Conservation (phyloP, 306 rosid genomes). For the Abrus precatorius region DNA sequence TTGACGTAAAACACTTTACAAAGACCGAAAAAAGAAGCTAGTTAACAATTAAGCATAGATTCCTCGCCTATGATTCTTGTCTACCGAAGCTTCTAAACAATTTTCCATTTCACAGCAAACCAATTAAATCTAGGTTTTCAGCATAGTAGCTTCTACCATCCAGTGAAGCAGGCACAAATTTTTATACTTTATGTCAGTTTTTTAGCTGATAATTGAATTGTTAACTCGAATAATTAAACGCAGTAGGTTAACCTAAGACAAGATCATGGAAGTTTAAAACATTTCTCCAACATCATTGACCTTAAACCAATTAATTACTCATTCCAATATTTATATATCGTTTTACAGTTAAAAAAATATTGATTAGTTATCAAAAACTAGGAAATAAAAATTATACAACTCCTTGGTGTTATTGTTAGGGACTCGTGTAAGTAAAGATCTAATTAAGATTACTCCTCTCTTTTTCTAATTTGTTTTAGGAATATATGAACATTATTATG, state of each 20-base stretch:
- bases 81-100: constrained; percentile 75
- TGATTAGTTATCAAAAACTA: background rate
- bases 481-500: too few relatives aligned
- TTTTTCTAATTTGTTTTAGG: too few relatives aligned
- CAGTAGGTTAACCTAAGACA: constrained; percentile 3
- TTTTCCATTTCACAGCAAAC: constrained; percentile 21
- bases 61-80: constrained; percentile 38
- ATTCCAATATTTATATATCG: background rate
- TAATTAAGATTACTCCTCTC: too few relatives aligned
- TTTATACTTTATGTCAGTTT: background rate
- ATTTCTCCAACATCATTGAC: background rate
- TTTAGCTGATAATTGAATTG: background rate
- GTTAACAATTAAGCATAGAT: constrained; percentile 27
- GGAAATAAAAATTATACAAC: background rate
- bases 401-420: background rate
- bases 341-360: background rate
- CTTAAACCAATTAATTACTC: constrained; percentile 29
- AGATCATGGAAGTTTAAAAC: background rate
- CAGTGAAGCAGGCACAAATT: constrained; percentile 9
- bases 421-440: background rate
- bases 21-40: background rate
- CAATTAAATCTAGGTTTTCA: background rate
- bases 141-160: constrained; percentile 6
- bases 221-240: background rate
- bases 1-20: constrained; percentile 26